Percentiles rank a stretch among this genome's conserved stretches.
These are phyloP conservation scores for Dendrobium chrysotoxum DNA, from an alignment of 106 monocot genomes.

Conservation along the genomic window DNA sequence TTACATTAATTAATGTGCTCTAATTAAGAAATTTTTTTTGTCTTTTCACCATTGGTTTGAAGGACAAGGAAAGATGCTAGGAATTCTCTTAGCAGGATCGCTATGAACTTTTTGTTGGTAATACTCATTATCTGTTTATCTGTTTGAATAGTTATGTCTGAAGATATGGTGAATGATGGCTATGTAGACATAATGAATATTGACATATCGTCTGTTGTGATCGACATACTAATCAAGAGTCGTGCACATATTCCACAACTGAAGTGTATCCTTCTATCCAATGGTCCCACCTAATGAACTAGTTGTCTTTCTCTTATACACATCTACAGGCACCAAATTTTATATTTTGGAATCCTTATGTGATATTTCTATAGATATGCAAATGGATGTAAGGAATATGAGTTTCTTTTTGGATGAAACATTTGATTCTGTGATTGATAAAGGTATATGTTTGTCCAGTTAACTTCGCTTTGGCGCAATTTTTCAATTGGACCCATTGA, in stretches of 20 bases:
- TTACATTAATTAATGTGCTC: too few relatives aligned
- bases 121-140: not conserved
- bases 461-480: not conserved
- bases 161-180: constrained; percentile 94
- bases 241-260: constrained; percentile 56
- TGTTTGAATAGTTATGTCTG: constrained; percentile 64
- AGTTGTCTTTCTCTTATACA: not conserved
- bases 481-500: not conserved
- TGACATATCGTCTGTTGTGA: constrained; percentile 79
- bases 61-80: not conserved
- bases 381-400: constrained; percentile 97
- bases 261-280: constrained; percentile 56
- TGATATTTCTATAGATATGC: constrained; percentile 54
- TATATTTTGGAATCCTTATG: constrained; percentile 18
- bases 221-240: constrained; percentile 80
- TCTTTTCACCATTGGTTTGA: not conserved
- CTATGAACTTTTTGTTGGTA: not conserved
- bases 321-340: not conserved
- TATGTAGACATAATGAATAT: constrained; percentile 86
- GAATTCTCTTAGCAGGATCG: not conserved
- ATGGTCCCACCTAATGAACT: not conserved
- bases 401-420: constrained; percentile 65
- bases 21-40: not conserved
- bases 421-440: constrained; percentile 89
- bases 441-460: constrained; percentile 42